phyloP scores from a whole-genome alignment of 495 filamentous ascomycete genomes.

The Hypoxylon rickii region DNA sequence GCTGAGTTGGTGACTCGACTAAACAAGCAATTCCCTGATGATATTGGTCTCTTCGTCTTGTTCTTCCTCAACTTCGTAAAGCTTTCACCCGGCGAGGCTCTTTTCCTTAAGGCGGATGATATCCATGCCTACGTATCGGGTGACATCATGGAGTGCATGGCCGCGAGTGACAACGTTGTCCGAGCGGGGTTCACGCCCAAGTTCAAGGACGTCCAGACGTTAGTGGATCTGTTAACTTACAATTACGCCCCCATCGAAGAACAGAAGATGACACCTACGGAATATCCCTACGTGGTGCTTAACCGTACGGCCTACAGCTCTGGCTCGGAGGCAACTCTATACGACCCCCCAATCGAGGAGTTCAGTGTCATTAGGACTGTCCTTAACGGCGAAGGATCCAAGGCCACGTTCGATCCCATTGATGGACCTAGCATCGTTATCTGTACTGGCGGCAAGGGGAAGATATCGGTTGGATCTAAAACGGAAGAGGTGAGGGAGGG shows the following conservation, averaged over 20 bases:
- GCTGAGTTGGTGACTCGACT: constrained; percentile 76
- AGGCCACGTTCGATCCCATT: constrained; percentile 84
- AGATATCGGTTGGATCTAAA: constrained; percentile 76
- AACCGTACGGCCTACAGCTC: constrained; percentile 79
- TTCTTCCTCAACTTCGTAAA: constrained; percentile 59
- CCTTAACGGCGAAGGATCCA: constrained; percentile 69
- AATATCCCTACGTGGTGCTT: constrained; percentile 81
- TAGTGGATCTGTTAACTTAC: constrained; percentile 94
- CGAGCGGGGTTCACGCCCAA: constrained; percentile 97
- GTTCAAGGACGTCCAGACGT: constrained; percentile 91
- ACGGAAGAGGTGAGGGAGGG: constrained; percentile 73
- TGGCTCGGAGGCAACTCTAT: constrained; percentile 69
- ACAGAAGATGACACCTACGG: constrained; percentile 85
- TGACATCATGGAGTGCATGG: constrained; percentile 99
- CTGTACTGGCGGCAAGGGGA: constrained; percentile 80
- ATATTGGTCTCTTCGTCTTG: constrained; percentile 56
- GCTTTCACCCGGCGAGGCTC: constrained; percentile 84
- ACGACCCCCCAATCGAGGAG: constrained; percentile 96
- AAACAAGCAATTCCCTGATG: constrained; percentile 59
- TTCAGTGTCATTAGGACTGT: constrained; percentile 88
- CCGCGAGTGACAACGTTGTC: constrained; percentile 94
- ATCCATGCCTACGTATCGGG: constrained; percentile 96
- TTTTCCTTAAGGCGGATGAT: constrained; percentile 94
- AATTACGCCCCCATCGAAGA: constrained; percentile 88
- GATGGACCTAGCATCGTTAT: constrained; percentile 91